A percentile compares a stretch with the other conserved stretches of the same genome.
Evolutionary conservation across 1,139 yeast genomes (phyloP).

Genomic region (Lodderomyces theae): DNA sequence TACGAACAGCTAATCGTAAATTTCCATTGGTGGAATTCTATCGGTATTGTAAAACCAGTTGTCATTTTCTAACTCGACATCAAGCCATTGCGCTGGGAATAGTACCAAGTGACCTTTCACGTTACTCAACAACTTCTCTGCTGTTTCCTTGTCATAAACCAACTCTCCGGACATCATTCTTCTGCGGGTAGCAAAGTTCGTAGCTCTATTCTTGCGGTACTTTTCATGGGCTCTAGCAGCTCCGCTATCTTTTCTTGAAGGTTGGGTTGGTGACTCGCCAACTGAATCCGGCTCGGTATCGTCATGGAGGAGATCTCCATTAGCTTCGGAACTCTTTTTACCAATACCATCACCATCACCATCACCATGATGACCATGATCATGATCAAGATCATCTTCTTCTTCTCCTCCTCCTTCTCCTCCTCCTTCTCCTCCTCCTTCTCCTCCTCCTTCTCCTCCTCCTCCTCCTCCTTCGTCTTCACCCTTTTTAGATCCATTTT

Average conservation of each 20-base stretch:
- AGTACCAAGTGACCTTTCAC: slow-evolving; percentile 87
- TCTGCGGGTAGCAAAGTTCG: slow-evolving; percentile 33
- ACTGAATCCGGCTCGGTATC: slow-evolving; percentile 1
- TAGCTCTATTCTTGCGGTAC: slow-evolving; percentile 27
- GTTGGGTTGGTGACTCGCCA: not conserved
- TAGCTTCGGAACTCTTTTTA: not conserved
- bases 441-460: too few species aligned
- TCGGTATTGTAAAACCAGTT: slow-evolving; percentile 97
- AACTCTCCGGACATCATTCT: slow-evolving; percentile 37
- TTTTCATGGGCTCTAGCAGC: not conserved
- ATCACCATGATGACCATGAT: too few species aligned
- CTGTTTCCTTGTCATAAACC: slow-evolving; percentile 72
- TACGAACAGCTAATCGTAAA: slow-evolving; percentile 71
- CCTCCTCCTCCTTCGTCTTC: too few species aligned
- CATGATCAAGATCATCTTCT: too few species aligned
- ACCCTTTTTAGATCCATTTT: slow-evolving; percentile 5
- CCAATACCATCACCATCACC: slow-evolving; percentile 1
- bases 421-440: too few species aligned
- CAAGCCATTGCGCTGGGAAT: slow-evolving; percentile 90
- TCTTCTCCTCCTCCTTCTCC: too few species aligned
- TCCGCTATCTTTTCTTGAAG: not conserved
- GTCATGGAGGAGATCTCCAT: slow-evolving; percentile 1
- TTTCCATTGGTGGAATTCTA: slow-evolving; percentile 91
- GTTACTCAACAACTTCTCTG: slow-evolving; percentile 68
- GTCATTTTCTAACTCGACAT: slow-evolving; percentile 79